phyloP scores from a whole-genome alignment of 331 rosid genomes.

The Cydonia oblonga region DNA sequence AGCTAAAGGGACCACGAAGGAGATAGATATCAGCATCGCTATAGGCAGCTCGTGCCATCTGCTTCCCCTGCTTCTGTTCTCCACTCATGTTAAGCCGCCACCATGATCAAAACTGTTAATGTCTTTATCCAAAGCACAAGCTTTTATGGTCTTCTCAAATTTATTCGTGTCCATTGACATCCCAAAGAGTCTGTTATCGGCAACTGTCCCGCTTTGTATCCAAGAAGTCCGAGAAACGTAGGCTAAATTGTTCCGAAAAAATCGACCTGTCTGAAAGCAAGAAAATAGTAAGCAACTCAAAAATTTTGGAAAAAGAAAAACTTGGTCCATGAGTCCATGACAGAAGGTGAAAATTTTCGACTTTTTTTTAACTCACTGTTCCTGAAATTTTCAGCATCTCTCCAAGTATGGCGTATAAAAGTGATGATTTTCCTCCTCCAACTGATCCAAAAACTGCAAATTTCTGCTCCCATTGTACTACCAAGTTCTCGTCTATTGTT shows the following conservation, averaged over 20 bases:
- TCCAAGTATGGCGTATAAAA: constrained; percentile 45
- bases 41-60: constrained; percentile 56
- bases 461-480: constrained; percentile 36
- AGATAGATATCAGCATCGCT: constrained; percentile 74
- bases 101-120: constrained; percentile 49
- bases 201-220: constrained; percentile 79
- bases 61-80: constrained; percentile 53
- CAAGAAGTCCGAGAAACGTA: constrained; percentile 74
- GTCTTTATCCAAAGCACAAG: constrained; percentile 66
- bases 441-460: constrained; percentile 63
- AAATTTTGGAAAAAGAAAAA: background rate
- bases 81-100: constrained; percentile 51
- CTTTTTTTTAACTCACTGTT: constrained; percentile 29
- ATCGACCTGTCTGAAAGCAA: constrained; percentile 34
- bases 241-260: constrained; percentile 47
- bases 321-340: background rate
- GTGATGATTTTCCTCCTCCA: constrained; percentile 78
- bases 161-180: constrained; percentile 43
- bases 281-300: background rate
- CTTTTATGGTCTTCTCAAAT: constrained; percentile 53
- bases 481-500: constrained; percentile 24
- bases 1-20: constrained; percentile 81
- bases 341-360: background rate
- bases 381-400: constrained; percentile 59
- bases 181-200: constrained; percentile 60